Base-by-base conservation (phyloP, 306 rosid species). In the apple (Malus domestica) region DNA sequence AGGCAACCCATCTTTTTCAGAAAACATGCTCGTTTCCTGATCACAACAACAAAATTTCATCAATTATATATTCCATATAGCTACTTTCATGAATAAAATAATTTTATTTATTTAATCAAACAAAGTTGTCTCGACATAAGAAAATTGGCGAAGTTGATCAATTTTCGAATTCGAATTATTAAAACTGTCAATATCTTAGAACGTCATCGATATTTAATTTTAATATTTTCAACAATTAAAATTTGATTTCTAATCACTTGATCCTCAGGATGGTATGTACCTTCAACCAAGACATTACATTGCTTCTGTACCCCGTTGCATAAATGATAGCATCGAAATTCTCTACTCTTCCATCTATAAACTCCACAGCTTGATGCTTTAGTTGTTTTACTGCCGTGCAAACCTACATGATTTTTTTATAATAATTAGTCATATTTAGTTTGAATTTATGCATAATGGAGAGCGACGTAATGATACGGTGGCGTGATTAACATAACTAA, bases 221-320 rank as follows among this genome's bases (percentile, higher is more conserved):
- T 45, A 9, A 40, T 49, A 0, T 49, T 6, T 49, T 15, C 3
- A 49, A 6, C 18, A 49, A 14, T 15, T 49, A 49, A 14, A 6
- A 5, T 49, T 49, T 49, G 55, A 49, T 49, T 15, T 49, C 18
- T 49, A 18, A 15, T 49, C 16, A 49, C 1, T 49, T 49, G 3
- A 49, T 14, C 20, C 55, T 49, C 8, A 49, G 5, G 1, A 49
- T 49, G 55, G 14, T 4, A 12, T 33, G 67, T 32, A 91, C 98
- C 93, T 89, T 89, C 78, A 93, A 75, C 98, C 98, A 93, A 74
- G 93, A 82, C 80, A 89, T 88, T 29, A 93, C 96, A 51, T 89
- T 90, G 74, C 98, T 93, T 86, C 73, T 90, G 80, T 90, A 93
- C 58, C 98, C 98, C 1, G 98, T 93, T 6, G 96, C 96, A 29